phyloP scores from a whole-genome alignment of 129 eudicot species.

The Chrysanthemum makinoi region DNA sequence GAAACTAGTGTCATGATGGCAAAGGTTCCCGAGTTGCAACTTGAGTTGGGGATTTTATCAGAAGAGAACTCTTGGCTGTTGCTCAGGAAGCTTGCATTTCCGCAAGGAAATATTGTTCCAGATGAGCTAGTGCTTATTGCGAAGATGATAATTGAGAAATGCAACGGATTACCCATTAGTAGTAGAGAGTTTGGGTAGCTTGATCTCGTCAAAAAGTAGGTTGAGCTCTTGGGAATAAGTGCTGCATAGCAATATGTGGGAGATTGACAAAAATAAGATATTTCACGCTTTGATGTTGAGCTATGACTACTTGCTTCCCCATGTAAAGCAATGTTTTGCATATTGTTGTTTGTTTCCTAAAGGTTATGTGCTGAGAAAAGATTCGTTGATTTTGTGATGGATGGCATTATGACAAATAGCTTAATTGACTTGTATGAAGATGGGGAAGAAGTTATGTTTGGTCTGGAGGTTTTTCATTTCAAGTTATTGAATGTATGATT shows the following conservation, averaged over 20 bases:
- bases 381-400: constrained; percentile 26
- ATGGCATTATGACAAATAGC: constrained; percentile 27
- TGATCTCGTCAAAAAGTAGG: constrained; percentile 10
- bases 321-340: constrained; percentile 8
- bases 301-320: constrained; percentile 38
- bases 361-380: constrained; percentile 17
- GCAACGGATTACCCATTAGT: constrained; percentile 38
- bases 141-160: constrained; percentile 33
- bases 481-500: constrained; percentile 38
- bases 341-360: constrained; percentile 41
- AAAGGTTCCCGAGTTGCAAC: constrained; percentile 3
- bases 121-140: constrained; percentile 32
- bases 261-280: constrained; percentile 27
- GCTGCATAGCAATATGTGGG: constrained; percentile 23
- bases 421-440: constrained; percentile 21
- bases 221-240: constrained; percentile 13
- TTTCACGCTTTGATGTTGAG: constrained; percentile 40
- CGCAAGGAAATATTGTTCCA: constrained; percentile 5
- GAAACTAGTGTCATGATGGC: constrained; percentile 13
- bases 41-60: constrained; percentile 18
- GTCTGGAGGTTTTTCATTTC: constrained; percentile 34
- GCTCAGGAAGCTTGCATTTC: constrained; percentile 23
- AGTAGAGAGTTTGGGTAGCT: constrained; percentile 30
- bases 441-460: constrained; percentile 34
- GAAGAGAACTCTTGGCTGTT: constrained; percentile 17